Base-by-base conservation (phyloP, 2,329 filamentous ascomycete species). In the Scytalidium sp. region DNA sequence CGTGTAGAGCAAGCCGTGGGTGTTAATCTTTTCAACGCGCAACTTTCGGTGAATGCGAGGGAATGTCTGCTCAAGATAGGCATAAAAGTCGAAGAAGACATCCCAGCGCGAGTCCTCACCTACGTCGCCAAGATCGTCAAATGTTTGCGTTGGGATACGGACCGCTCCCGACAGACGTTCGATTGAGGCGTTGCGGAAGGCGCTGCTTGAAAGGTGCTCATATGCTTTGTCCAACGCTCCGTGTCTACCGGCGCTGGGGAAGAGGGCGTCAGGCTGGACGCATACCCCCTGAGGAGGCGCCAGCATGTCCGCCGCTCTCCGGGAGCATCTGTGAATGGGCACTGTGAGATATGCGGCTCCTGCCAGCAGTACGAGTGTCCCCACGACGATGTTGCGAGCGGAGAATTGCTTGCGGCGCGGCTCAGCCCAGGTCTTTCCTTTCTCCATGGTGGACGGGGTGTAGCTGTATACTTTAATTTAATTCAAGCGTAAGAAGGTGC, bases 1-100 rank as follows among this genome's bases (percentile, higher is more conserved):
- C 0, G 80, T 85, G 64, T 78, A 85, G 27, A 85, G 66, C 4
- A 85, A 67, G 11, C 81, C 83, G 25, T 83, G 76, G 0, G 74
- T 82, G 59, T 86, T 85, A 50, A 85, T 70, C 45, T 78, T 80
- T 52, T 83, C 78, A 8, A 39, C 11, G 5, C 40, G 19, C 36
- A 78, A 58, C 25, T 60, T 63, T 49, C 73, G 72, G 22, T 68
- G 64, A 73, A 72, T 51, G 36, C 61, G 64, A 2, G 79, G 79
- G 51, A 80, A 82, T 1, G 75, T 69, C 49, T 67, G 59, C 29
- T 67, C 64, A 3, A 82, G 63, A 19, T 74, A 73, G 3, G 71
- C 58, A 46, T 78, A 71, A 7, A 81, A 67, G 9, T 73, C 64
- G 46, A 75, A 74, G 55, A 80, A 79, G 0, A 75, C 69, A 19